Conservation (phyloP, 257 asterid genomes). For the Nicotiana obtusifolia region DNA sequence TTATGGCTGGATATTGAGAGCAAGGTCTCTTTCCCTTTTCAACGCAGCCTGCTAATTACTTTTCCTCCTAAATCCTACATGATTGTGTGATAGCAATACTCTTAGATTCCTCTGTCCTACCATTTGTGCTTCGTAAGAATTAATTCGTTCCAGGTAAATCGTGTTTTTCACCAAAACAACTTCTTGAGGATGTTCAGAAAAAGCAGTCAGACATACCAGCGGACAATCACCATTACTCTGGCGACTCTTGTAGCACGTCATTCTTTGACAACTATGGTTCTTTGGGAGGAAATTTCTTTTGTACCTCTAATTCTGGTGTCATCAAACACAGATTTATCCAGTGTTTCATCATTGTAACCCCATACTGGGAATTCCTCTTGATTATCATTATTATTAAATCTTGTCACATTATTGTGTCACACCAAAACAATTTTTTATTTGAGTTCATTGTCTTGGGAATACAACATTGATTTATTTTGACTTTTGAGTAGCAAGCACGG, state of each 20-base stretch:
- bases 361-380: conserved; percentile 13
- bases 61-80: background rate
- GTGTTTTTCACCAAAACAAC: background rate
- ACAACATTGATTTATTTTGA: conserved; percentile 54
- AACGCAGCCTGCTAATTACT: background rate
- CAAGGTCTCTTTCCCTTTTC: background rate
- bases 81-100: background rate
- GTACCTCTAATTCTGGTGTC: background rate
- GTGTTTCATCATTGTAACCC: background rate
- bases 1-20: conserved; percentile 38
- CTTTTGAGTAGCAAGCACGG: conserved; percentile 32
- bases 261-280: conserved; percentile 40
- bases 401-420: conserved; percentile 45
- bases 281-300: background rate
- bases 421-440: conserved; percentile 26
- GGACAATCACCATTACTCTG: background rate
- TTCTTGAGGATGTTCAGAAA: background rate
- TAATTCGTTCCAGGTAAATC: background rate
- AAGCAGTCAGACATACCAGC: background rate
- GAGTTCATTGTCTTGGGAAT: conserved; percentile 66
- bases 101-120: background rate
- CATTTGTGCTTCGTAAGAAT: background rate
- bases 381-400: conserved; percentile 66
- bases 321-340: background rate
- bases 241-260: conserved; percentile 33